These are phyloP conservation scores for Trichosporon sp. DNA, from an alignment of 1,284 basidiomycete genomes.

Conservation along the genomic window DNA sequence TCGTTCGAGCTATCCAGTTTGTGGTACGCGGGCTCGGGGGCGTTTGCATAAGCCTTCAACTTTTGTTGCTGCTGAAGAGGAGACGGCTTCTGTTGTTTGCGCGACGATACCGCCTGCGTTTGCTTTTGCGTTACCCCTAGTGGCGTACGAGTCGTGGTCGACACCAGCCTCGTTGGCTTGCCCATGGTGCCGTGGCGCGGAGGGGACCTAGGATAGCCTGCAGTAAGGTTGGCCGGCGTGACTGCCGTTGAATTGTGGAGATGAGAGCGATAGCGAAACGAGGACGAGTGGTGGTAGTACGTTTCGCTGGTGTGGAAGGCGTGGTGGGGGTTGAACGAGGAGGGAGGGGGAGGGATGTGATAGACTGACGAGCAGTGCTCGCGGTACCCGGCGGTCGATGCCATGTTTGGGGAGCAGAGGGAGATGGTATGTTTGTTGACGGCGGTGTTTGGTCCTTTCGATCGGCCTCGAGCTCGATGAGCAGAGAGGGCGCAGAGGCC, in stretches of 20 bases:
- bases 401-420: background rate
- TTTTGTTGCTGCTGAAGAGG: background rate
- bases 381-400: background rate
- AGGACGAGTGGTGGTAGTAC: background rate
- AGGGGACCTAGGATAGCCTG: background rate
- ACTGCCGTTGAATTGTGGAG: background rate
- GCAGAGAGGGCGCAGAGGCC: background rate
- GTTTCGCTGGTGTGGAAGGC: background rate
- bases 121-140: background rate
- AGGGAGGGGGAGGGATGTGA: background rate
- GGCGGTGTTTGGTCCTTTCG: background rate
- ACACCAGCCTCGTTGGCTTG: background rate
- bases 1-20: background rate
- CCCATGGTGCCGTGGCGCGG: constrained; percentile 5
- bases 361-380: background rate
- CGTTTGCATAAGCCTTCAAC: background rate
- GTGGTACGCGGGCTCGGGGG: background rate
- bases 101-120: background rate
- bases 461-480: background rate
- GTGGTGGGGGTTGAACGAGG: background rate
- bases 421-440: background rate
- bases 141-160: background rate
- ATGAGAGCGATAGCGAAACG: background rate
- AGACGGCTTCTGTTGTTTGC: background rate
- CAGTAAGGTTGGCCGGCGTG: background rate